A percentile compares a stretch with the other conserved stretches of the same genome.
Evolutionary conservation across 192 early-diverging fungal genomes (phyloP).

Genomic region (Gonapodya prolifera): DNA sequence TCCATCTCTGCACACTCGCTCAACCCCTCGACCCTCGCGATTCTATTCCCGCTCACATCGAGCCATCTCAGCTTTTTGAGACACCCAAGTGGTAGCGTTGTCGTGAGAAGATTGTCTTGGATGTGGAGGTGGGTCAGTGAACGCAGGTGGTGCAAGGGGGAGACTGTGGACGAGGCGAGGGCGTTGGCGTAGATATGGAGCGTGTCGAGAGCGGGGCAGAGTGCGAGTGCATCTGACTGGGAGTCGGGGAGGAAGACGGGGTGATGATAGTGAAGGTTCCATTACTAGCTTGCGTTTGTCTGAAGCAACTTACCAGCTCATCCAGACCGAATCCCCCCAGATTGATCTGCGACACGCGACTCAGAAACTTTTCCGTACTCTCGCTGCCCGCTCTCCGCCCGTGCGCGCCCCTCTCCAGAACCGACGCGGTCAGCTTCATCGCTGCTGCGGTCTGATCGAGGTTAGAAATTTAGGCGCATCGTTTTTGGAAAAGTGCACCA

Average conservation of each 20-base stretch:
- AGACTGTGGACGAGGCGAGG: not conserved
- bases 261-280: not conserved
- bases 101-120: not conserved
- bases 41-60: not conserved
- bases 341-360: not conserved
- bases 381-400: not conserved
- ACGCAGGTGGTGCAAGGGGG: not conserved
- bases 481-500: too few species aligned
- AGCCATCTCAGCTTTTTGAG: not conserved
- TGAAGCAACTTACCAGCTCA: not conserved
- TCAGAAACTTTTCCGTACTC: not conserved
- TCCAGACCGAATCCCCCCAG: not conserved
- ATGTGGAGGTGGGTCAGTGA: not conserved
- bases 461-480: too few species aligned
- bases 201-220: not conserved
- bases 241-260: not conserved
- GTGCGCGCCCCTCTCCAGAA: not conserved
- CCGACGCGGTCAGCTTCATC: not conserved
- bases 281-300: not conserved
- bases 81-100: not conserved
- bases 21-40: not conserved
- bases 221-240: not conserved
- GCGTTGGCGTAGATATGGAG: not conserved
- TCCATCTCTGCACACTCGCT: not conserved
- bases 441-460: not conserved